A percentile compares a stretch with the other conserved stretches of the same genome.
Evolutionary conservation across 2,329 filamentous ascomycete genomes (phyloP).

Genomic region (Pseudogymnoascus sp.): DNA sequence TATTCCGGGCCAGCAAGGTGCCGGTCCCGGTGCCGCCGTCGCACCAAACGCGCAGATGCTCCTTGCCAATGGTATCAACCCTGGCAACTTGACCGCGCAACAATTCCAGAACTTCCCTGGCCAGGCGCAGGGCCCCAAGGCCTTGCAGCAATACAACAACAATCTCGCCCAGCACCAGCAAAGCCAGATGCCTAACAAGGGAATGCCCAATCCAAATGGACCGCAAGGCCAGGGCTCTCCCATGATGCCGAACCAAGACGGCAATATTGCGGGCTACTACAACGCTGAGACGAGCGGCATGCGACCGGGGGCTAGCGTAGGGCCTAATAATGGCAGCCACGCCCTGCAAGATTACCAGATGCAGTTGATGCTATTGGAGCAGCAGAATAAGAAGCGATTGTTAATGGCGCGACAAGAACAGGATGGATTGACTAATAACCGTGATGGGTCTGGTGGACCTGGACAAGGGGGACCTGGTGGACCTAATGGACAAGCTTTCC

Average conservation of each 20-base stretch:
- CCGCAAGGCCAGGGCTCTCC: conserved; percentile 74
- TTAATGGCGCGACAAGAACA: conserved; percentile 77
- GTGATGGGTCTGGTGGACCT: conserved; percentile 41
- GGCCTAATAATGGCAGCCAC: conserved; percentile 47
- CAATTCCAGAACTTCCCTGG: conserved; percentile 60
- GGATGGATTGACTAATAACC: conserved; percentile 52
- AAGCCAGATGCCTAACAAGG: conserved; percentile 74
- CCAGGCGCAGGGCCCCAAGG: conserved; percentile 44
- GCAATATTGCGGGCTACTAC: conserved; percentile 52
- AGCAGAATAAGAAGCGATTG: conserved; percentile 80
- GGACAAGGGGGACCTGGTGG: conserved; percentile 40
- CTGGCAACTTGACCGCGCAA: conserved; percentile 63
- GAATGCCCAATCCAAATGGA: conserved; percentile 67
- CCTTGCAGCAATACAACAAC: conserved; percentile 60
- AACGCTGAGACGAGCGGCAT: conserved; percentile 55
- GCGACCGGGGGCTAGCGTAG: conserved; percentile 42
- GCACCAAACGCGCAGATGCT: conserved; percentile 54
- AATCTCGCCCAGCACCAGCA: conserved; percentile 82
- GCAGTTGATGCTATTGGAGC: conserved; percentile 80
- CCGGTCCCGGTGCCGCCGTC: conserved; percentile 39
- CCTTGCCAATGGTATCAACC: conserved; percentile 66
- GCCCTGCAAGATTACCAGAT: conserved; percentile 84
- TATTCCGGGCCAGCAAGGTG: conserved; percentile 63
- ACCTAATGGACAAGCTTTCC: conserved; percentile 56
- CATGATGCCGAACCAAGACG: conserved; percentile 64